Percentiles rank a stretch among this genome's conserved stretches.
Evolutionary conservation across 164 flowering plant species (phyloP).

Genomic region (Amborella trichopoda): DNA sequence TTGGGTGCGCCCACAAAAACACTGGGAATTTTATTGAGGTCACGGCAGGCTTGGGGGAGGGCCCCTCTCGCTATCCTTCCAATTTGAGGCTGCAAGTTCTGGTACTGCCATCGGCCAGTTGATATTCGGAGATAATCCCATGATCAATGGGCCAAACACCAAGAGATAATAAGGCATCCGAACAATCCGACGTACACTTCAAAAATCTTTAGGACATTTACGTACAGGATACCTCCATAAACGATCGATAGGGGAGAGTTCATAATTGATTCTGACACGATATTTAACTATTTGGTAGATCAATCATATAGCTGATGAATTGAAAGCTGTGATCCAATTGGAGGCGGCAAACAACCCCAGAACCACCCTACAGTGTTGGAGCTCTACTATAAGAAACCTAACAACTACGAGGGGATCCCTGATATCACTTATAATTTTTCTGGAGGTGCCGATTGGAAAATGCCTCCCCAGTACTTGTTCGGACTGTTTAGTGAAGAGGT

Average conservation of each 20-base stretch:
- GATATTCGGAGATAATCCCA: conserved; percentile 50
- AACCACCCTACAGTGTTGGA: conserved; percentile 50
- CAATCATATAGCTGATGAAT: conserved; percentile 40
- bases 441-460: conserved; percentile 46
- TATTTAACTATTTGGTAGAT: conserved; percentile 50
- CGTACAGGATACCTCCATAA: conserved; percentile 27
- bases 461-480: conserved; percentile 64
- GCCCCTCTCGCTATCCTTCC: conserved; percentile 31
- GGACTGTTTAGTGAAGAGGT: conserved; percentile 34
- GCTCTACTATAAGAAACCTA: conserved; percentile 16
- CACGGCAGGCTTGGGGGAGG: background rate
- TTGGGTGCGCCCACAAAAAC: conserved; percentile 48
- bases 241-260: conserved; percentile 55
- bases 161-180: conserved; percentile 34
- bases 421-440: conserved; percentile 51
- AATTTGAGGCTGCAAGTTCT: conserved; percentile 27
- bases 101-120: conserved; percentile 42
- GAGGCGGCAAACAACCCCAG: conserved; percentile 23
- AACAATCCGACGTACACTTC: conserved; percentile 61
- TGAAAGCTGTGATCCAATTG: conserved; percentile 36
- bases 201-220: conserved; percentile 58
- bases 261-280: conserved; percentile 87
- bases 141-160: background rate
- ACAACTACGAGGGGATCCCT: conserved; percentile 35
- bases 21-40: conserved; percentile 17